phyloP scores from a whole-genome alignment of 805 yeast species.

The Clavispora fructus region DNA sequence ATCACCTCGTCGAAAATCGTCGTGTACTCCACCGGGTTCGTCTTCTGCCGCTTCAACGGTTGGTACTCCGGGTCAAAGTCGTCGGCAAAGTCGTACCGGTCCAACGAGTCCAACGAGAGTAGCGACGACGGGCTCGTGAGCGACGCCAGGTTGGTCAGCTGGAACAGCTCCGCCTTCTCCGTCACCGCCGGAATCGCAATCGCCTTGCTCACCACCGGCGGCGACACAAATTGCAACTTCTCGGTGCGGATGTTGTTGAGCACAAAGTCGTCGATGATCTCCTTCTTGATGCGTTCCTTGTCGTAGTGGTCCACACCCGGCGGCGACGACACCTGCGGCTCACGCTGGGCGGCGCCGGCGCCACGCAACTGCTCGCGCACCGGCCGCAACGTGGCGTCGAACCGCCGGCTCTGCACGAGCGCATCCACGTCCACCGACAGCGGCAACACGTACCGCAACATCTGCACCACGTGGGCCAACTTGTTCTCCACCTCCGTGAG shows the following conservation, averaged over 20 bases:
- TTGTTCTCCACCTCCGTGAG: constrained; percentile 66
- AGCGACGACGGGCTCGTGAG: constrained; percentile 34
- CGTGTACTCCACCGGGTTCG: constrained; percentile 12
- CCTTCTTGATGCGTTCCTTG: constrained; percentile 29
- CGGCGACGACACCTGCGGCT: constrained; percentile 7
- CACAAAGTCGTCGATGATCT: constrained; percentile 34
- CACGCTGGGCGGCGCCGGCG: constrained; percentile 1
- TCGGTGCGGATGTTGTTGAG: constrained; percentile 33
- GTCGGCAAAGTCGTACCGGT: constrained; percentile 16
- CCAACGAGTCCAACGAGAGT: constrained; percentile 27
- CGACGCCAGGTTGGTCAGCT: constrained; percentile 13
- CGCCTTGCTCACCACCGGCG: constrained; percentile 10
- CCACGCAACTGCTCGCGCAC: constrained; percentile 8
- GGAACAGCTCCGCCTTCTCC: constrained; percentile 1
- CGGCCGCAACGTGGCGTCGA: constrained; percentile 10
- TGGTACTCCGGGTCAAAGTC: constrained; percentile 10
- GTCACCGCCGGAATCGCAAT: constrained; percentile 2
- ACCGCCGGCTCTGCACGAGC: constrained; percentile 14
- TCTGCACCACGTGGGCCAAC: constrained; percentile 24
- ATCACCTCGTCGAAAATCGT: constrained; percentile 17
- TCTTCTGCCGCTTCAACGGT: constrained; percentile 14
- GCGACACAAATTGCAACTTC: constrained; percentile 10
- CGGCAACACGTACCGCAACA: constrained; percentile 31
- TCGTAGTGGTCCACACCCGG: constrained; percentile 13
- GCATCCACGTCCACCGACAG: constrained; percentile 14